Evolutionary conservation across 768 basidiomycete genomes (phyloP).

Genomic region (Mycena vulgaris): DNA sequence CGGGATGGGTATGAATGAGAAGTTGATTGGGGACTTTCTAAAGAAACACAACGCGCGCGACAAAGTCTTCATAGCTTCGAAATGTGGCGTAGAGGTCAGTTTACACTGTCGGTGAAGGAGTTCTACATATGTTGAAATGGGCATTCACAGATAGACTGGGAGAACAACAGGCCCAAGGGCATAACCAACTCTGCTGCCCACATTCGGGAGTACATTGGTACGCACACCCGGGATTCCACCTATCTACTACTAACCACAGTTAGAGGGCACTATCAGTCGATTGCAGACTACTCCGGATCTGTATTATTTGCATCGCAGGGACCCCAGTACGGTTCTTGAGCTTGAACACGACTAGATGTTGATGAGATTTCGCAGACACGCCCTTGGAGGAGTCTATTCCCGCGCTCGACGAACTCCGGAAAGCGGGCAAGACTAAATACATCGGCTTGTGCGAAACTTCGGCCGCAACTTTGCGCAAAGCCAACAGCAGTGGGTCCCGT

Average conservation of each 20-base stretch:
- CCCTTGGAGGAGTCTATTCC: background rate
- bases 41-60: constrained; percentile 1
- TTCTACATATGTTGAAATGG: background rate
- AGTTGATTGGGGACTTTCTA: background rate
- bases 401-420: background rate
- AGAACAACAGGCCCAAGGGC: background rate
- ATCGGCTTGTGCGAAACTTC: background rate
- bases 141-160: background rate
- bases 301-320: background rate
- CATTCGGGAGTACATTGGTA: background rate
- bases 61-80: background rate
- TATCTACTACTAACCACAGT: background rate
- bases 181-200: background rate
- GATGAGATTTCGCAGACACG: background rate
- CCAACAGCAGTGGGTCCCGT: background rate
- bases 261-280: background rate
- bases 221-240: background rate
- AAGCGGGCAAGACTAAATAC: background rate
- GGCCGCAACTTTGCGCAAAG: background rate
- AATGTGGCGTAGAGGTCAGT: background rate
- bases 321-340: background rate
- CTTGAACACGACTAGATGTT: background rate
- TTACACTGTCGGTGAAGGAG: background rate
- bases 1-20: background rate
- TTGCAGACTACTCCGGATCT: background rate